Conservation (phyloP, 352 stramenopile genomes). For the Phytopythium ostracodes region DNA sequence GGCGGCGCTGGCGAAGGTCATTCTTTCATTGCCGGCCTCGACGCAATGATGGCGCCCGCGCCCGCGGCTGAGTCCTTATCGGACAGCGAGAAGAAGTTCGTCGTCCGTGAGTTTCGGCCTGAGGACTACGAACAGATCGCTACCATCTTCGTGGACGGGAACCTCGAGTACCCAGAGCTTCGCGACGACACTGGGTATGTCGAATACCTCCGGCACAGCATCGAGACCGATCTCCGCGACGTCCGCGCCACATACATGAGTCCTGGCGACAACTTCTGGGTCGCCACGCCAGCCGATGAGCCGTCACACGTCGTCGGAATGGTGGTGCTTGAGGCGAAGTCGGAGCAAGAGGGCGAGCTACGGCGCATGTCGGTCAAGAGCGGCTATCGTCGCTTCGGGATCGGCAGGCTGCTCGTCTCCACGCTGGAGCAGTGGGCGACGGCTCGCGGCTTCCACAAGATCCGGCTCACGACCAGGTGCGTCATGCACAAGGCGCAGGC, state of each 20-base stretch:
- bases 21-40: too few species aligned
- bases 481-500: slow-evolving; percentile 17
- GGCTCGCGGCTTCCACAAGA: slow-evolving; percentile 12
- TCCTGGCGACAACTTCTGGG: slow-evolving; percentile 30
- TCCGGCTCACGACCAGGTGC: slow-evolving; percentile 27
- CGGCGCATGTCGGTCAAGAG: slow-evolving; percentile 32
- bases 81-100: background rate
- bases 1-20: too few species aligned
- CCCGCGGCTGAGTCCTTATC: too few species aligned
- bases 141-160: slow-evolving; percentile 28
- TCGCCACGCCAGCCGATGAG: slow-evolving; percentile 13
- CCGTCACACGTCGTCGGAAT: slow-evolving; percentile 20
- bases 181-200: slow-evolving; percentile 15
- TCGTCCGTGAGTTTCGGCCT: slow-evolving; percentile 17
- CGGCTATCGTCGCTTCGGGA: slow-evolving; percentile 20
- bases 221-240: slow-evolving; percentile 27
- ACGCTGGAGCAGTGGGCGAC: slow-evolving; percentile 29
- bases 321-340: slow-evolving; percentile 26
- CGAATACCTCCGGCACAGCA: slow-evolving; percentile 19
- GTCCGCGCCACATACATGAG: slow-evolving; percentile 20
- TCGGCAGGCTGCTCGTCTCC: slow-evolving; percentile 21
- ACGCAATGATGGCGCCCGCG: too few species aligned
- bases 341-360: slow-evolving; percentile 23
- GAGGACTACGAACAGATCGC: slow-evolving; percentile 19
- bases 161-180: slow-evolving; percentile 24